Evolutionary conservation across 768 basidiomycete genomes (phyloP), one percentile per base, ranked within the genome.

Genomic region (Astraeus odoratus): DNA sequence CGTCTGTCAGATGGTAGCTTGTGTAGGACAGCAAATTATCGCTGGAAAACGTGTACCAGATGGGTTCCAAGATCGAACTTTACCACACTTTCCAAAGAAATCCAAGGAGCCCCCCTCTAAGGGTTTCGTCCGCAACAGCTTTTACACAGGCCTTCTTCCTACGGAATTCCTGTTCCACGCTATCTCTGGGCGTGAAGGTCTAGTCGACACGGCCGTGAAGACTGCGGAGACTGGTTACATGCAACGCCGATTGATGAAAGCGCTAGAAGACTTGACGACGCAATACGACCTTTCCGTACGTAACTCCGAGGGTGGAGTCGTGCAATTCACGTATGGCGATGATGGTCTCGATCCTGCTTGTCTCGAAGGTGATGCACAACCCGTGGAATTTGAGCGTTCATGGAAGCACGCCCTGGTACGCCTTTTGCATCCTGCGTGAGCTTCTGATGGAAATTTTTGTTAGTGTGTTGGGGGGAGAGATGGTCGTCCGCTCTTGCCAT

Each of bases 211-310:
- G 0, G 96, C 96, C 20, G 96, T 99, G 67, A 99, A 99, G 69
- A 99, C 96, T 0, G 96, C 96, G 12, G 96, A 99, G 66, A 99
- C 96, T 1, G 96, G 96, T 33, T 99, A 99, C 69, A 99, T 99
- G 95, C 92, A 95, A 59, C 81, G 96, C 40, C 88, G 96, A 46
- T 66, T 99, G 50, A 98, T 99, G 96, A 99, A 99, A 63, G 95
- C 95, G 2, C 67, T 99, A 53, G 96, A 99, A 60, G 96, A 99
- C 68, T 70, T 99, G 29, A 92, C 90, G 3, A 91, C 89, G 0
- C 91, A 95, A 46, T 99, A 99, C 61, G 96, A 99, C 65, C 67
- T 92, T 19, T 92, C 92, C 8, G 95, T 99, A 19, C 79, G 96
- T 24, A 98, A 94, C 64, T 94, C 93, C 2, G 79, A 78, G 0